phyloP scores from a whole-genome alignment of 352 stramenopile genomes.

The Elongisporangium prolatum region DNA sequence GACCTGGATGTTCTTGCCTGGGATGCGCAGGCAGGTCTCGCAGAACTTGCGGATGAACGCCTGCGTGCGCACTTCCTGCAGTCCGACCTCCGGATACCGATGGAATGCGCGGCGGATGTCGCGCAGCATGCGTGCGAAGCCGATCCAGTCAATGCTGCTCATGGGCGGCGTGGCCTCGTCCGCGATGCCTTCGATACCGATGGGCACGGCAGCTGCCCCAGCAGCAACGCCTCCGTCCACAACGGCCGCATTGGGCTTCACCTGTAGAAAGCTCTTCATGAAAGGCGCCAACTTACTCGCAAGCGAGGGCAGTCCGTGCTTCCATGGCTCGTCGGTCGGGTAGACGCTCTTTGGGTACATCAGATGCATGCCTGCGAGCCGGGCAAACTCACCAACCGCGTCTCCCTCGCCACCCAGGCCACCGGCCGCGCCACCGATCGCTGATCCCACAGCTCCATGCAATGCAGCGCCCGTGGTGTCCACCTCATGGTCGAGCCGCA shows the following conservation, averaged over 20 bases:
- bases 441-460: background rate
- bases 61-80: conserved; percentile 87
- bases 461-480: background rate
- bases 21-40: conserved; percentile 75
- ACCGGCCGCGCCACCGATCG: background rate
- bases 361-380: conserved; percentile 2
- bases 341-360: conserved; percentile 41
- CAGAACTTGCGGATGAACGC: conserved; percentile 81
- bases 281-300: conserved; percentile 54
- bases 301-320: conserved; percentile 46
- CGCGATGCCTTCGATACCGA: background rate
- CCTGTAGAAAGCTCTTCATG: conserved; percentile 51
- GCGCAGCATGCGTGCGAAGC: conserved; percentile 64
- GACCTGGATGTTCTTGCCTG: conserved; percentile 55
- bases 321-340: conserved; percentile 65
- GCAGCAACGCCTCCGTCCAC: conserved; percentile 3
- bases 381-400: conserved; percentile 5
- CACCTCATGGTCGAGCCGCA: conserved; percentile 19
- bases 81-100: conserved; percentile 89
- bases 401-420: background rate
- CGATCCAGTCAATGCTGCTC: conserved; percentile 50
- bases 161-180: background rate
- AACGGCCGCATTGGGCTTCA: conserved; percentile 8
- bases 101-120: conserved; percentile 86
- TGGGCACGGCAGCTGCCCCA: conserved; percentile 1